Conservation (phyloP, 495 filamentous ascomycete species). For the Podospora bellae-mahoneyi region DNA sequence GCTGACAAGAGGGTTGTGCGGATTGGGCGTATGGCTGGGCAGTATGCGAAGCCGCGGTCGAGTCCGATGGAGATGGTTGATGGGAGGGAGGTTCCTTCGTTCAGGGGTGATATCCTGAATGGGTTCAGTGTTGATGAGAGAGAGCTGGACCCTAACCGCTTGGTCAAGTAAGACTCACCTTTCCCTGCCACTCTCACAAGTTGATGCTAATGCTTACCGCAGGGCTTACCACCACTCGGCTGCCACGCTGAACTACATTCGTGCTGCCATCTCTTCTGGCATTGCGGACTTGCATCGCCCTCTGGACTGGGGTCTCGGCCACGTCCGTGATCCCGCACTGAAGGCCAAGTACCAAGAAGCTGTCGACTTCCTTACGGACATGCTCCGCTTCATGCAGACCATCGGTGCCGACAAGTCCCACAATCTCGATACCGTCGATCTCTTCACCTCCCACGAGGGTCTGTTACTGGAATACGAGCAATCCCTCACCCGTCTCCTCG, state of each 20-base stretch:
- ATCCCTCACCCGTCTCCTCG: slow-evolving; percentile 70
- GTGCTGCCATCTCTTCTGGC: slow-evolving; percentile 76
- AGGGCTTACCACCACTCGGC: slow-evolving; percentile 94
- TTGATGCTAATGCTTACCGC: slow-evolving; percentile 12
- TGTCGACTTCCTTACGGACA: slow-evolving; percentile 82
- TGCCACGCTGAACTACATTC: slow-evolving; percentile 87
- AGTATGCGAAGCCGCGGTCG: slow-evolving; percentile 93
- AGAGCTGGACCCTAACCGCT: slow-evolving; percentile 71
- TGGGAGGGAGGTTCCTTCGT: slow-evolving; percentile 78
- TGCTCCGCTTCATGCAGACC: slow-evolving; percentile 91
- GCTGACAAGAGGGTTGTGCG: slow-evolving; percentile 88
- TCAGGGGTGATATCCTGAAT: slow-evolving; percentile 94
- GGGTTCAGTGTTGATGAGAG: slow-evolving; percentile 71
- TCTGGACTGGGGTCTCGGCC: slow-evolving; percentile 91
- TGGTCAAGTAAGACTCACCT: slow-evolving; percentile 57
- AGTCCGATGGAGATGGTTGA: slow-evolving; percentile 80
- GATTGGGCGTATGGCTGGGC: slow-evolving; percentile 92
- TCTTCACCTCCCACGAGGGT: slow-evolving; percentile 94
- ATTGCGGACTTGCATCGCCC: slow-evolving; percentile 92
- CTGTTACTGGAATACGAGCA: slow-evolving; percentile 94
- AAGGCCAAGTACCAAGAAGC: slow-evolving; percentile 80
- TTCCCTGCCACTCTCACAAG: not conserved
- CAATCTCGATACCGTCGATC: slow-evolving; percentile 86
- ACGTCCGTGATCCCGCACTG: slow-evolving; percentile 78
- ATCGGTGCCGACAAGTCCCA: slow-evolving; percentile 84